Evolutionary conservation across 495 filamentous ascomycete genomes (phyloP), one percentile per base, ranked within the genome.

Genomic region (Saxispiralis lemnorum): DNA sequence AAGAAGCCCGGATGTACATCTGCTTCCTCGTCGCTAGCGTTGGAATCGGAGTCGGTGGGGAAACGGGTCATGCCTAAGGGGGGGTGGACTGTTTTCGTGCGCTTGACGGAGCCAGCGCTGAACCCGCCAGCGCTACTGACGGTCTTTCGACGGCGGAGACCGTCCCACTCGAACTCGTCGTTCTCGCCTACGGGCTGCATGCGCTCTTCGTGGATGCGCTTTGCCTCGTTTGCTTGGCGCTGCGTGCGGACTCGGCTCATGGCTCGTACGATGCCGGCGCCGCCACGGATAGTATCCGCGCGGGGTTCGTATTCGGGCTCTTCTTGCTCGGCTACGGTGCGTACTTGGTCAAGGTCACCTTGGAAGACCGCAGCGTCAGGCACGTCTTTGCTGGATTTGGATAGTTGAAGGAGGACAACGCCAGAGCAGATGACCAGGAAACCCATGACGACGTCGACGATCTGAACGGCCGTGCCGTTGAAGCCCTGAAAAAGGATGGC

Each of bases 341-440:
- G 83, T 31, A 97, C 77, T 63, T 97, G 89, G 54, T 96, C 81
- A 38, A 97, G 67, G 53, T 95, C 87, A 38, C 88, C 92, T 36
- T 79, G 75, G 64, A 97, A 93, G 20, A 97, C 78, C 34, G 86
- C 86, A 0, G 87, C 67, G 55, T 97, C 89, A 11, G 89, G 89
- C 0, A 97, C 87, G 48, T 97, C 85, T 56, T 97, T 97, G 49
- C 89, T 81, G 5, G 87, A 94, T 56, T 96, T 97, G 39, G 89
- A 94, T n/a, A 97, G 70, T 54, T 97, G 89, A 5, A 97, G 66
- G 5, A 97, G 63, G n/a, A 97, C 76, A n/a, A 96, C 92, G 36
- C 89, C 89, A 10, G 83, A 65, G 62, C 89, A 97, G 41, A 97
- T 97, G 47, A 83, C 79, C 35, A 97, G 64, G 65, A 97, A 97